These are phyloP conservation scores for Hippophae rhamnoides DNA, from an alignment of 306 rosid genomes.

Conservation along the genomic window DNA sequence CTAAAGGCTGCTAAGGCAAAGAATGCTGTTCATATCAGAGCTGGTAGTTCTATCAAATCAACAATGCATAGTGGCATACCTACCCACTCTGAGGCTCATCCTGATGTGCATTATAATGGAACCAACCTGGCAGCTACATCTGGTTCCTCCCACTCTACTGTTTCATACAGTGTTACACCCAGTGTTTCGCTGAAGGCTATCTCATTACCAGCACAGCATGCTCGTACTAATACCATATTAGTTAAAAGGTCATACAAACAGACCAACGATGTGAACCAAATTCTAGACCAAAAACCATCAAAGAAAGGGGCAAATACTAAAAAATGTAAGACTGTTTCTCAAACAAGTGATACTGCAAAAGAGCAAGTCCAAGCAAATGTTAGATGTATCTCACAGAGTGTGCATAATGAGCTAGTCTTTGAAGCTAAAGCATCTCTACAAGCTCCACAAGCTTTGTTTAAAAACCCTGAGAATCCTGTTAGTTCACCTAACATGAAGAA, in stretches of 20 bases:
- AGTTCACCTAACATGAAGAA: slow-evolving; percentile 7
- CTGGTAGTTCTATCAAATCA: slow-evolving; percentile 27
- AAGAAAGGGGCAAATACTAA: slow-evolving; percentile 31
- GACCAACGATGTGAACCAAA: slow-evolving; percentile 22
- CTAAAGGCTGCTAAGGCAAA: slow-evolving; percentile 46
- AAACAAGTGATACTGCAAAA: neutral
- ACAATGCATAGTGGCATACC: slow-evolving; percentile 21
- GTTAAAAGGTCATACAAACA: slow-evolving; percentile 20
- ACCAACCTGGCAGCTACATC: slow-evolving; percentile 15
- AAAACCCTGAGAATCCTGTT: slow-evolving; percentile 15
- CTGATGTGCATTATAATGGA: slow-evolving; percentile 21
- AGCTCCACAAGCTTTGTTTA: slow-evolving; percentile 12
- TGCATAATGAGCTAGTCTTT: neutral
- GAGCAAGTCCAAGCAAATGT: slow-evolving; percentile 14
- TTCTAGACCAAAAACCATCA: slow-evolving; percentile 15
- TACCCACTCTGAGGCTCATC: slow-evolving; percentile 28
- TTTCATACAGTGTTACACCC: slow-evolving; percentile 10
- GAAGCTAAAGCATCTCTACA: slow-evolving; percentile 24
- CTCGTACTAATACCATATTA: slow-evolving; percentile 12
- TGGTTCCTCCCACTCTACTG: slow-evolving; percentile 15
- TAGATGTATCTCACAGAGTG: slow-evolving; percentile 4
- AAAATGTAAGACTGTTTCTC: slow-evolving; percentile 5
- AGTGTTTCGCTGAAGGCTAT: slow-evolving; percentile 17
- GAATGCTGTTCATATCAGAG: slow-evolving; percentile 29
- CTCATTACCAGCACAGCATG: slow-evolving; percentile 17